Base-by-base conservation (phyloP, 306 rosid species). In the Pterocarpus macrocarpus region DNA sequence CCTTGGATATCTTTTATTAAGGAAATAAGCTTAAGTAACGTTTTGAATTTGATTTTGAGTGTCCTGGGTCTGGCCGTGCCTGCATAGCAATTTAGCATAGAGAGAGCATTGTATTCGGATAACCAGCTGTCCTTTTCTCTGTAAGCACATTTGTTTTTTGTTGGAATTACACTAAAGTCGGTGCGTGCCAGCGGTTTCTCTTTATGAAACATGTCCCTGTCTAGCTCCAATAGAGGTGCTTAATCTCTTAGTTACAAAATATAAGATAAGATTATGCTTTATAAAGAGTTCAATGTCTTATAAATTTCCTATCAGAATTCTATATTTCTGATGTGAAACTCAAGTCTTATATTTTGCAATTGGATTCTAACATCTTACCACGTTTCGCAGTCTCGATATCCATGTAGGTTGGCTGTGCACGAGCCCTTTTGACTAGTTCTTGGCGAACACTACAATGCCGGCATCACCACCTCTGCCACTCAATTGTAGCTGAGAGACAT, bases 131-230 rank as follows among this genome's bases (percentile, higher is more conserved):
- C 44, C 22, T 64, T 63, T 49, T 59, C 73, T 62, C 32, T 35
- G 14, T 77, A 69, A 61, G 14, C 71, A 75, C 52, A 69, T 7
- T 69, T 53, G 64, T 28, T 63, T 64, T 78, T 71, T 41, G 82
- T 77, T 71, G 82, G 57, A 61, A 63, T 77, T 62, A 68, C 69
- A 77, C 53, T 76, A 64, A 52, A 70, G 55, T 77, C 11, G 43
- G 56, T 77, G 86, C 86, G 77, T 83, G 71, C 43, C 43, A 12
- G 22, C 64, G 75, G 80, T 71, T 85, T 69, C 80, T 45, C 85
- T 77, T 85, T 77, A 64, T 71, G 83, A 85, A 77, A 81, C 85
- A 85, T 35, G 2, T 32, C 0, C 52, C 62, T 85, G 80, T 57
- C 67, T 76, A 70, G 63, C 79, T 76, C 50, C 71, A 55, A 75